phyloP scores from a whole-genome alignment of 1,139 yeast species.

The Saccharomyces hybrid region DNA sequence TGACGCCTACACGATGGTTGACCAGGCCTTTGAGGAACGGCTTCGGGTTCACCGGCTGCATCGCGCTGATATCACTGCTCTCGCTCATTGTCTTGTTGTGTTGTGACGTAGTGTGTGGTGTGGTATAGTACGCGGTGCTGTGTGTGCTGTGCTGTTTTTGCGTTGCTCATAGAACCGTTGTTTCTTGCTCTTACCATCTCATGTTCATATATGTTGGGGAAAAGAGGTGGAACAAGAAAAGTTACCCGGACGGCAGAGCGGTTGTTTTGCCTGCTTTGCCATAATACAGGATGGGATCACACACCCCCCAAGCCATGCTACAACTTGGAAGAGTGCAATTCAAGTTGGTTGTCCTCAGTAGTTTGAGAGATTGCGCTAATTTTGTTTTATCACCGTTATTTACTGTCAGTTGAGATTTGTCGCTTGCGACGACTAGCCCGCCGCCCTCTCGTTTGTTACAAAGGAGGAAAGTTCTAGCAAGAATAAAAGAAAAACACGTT shows the following conservation, averaged over 20 bases:
- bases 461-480: constrained; percentile 1
- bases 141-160: neutral
- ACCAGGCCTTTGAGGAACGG: constrained; percentile 76
- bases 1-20: constrained; percentile 66
- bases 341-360: neutral
- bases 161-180: neutral
- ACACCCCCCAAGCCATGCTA: neutral
- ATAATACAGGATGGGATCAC: neutral
- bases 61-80: constrained; percentile 14
- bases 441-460: neutral
- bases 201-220: neutral
- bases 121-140: neutral
- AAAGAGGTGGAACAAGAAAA: neutral
- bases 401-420: neutral
- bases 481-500: constrained; percentile 2
- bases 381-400: neutral
- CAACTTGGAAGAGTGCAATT: neutral
- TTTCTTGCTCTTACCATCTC: neutral
- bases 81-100: neutral
- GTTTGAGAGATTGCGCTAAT: neutral
- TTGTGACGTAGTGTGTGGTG: neutral
- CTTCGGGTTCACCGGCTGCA: constrained; percentile 80
- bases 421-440: neutral
- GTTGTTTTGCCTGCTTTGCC: neutral
- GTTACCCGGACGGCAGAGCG: neutral